Base-by-base conservation (phyloP, 2,329 filamentous ascomycete species). In the Alternaria novae-zelandiae region DNA sequence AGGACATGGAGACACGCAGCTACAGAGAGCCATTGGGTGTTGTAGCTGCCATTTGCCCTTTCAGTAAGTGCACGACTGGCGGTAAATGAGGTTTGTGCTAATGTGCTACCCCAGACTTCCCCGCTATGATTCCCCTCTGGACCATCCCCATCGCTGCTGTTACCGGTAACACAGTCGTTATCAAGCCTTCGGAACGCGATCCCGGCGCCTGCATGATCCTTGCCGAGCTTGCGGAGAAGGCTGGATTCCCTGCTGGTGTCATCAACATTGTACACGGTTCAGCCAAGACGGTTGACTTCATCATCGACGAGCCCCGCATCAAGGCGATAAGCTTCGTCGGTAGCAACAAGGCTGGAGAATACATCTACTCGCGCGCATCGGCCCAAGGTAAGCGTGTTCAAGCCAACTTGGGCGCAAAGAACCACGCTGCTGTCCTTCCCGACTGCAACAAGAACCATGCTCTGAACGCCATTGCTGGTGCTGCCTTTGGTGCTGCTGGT, bases 71-170 rank as follows among this genome's bases (percentile, higher is more conserved):
- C 20, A 46, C 13, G 13, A 30, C 23, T 32, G 26, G 17, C 23
- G 32, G 25, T 28, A 23, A 15, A 60, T 44, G 12, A 32, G 17
- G 17, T 32, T 23, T 21, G 20, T 56, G 59, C 76, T 79, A 70
- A 78, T 72, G 60, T 56, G 28, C 32, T 28, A 59, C 49, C 13
- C 56, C 64, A 92, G 90, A 96, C 85, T 96, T 96, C 83, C 92
- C 92, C 46, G 92, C 92, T 72, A 96, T 96, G 92, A 96, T 96
- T 79, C 93, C 92, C 4, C 86, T 96, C n/a, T 96, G 92, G 92
- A 93, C 88, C 65, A 94, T 96, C 66, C 93, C 92, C 43, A 91
- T 96, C 72, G 92, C 92, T 50, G 92, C 92, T 46, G 88, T 94
- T 26, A 93, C 91, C 17, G 92, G 92, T 56, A 96, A 96, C 84